phyloP scores from a whole-genome alignment of 164 flowering plant species.

The Magnolia kwangsiensis region DNA sequence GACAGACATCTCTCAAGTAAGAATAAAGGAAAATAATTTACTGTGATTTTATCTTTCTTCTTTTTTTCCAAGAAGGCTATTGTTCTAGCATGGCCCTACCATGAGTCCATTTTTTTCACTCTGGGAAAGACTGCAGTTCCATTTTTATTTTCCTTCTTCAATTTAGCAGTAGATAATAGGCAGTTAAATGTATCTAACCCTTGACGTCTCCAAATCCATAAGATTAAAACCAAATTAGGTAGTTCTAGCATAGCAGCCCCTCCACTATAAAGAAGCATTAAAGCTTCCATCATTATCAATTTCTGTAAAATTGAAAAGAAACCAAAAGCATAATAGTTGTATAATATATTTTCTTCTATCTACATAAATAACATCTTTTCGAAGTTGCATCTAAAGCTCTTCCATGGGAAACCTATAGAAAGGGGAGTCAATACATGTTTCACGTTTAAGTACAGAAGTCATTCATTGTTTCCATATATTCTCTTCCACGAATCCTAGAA shows the following conservation, averaged over 20 bases:
- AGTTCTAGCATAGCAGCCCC: neutral
- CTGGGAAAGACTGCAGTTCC: neutral
- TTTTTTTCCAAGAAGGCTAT: neutral
- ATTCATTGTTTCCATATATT: too few species aligned
- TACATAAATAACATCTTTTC: neutral
- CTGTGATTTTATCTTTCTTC: neutral
- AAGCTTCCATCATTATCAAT: neutral
- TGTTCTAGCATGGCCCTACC: too few species aligned
- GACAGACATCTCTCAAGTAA: constrained; percentile 54
- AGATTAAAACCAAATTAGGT: neutral
- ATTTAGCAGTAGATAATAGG: neutral
- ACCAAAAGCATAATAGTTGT: neutral
- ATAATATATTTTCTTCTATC: neutral
- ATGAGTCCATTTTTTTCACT: neutral
- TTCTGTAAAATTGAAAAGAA: neutral
- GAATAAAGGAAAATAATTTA: neutral
- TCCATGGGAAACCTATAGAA: neutral
- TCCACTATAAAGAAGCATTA: neutral
- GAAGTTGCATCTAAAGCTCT: neutral
- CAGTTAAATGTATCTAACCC: neutral
- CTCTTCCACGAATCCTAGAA: too few species aligned
- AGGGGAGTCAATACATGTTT: neutral
- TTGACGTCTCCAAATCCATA: neutral
- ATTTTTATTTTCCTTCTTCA: neutral
- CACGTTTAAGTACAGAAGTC: neutral